Conservation (phyloP, 305 asterid genomes). For the Solanum aculeatissimum region DNA sequence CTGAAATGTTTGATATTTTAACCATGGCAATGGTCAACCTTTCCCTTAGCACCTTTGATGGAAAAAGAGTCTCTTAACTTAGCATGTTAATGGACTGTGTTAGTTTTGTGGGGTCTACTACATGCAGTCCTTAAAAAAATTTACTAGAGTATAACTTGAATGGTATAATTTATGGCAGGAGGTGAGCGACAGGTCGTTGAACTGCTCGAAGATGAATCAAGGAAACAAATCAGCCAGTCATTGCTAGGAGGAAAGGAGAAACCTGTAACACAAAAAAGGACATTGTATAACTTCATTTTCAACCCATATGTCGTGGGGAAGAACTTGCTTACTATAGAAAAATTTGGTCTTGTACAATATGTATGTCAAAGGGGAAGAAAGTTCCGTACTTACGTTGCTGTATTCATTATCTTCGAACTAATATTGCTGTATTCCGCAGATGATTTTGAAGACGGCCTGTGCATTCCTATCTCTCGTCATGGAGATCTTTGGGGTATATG, state of each 20-base stretch:
- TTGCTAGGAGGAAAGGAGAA: slow-evolving; percentile 42
- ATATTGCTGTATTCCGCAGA: slow-evolving; percentile 28
- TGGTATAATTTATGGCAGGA: slow-evolving; percentile 26
- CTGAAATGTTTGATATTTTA: background rate
- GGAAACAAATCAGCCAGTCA: slow-evolving; percentile 39
- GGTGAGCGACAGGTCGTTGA: slow-evolving; percentile 55
- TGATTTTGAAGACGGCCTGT: slow-evolving; percentile 84
- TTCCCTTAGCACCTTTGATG: background rate
- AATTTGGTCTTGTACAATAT: slow-evolving; percentile 88
- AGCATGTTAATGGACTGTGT: background rate
- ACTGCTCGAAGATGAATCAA: slow-evolving; percentile 62
- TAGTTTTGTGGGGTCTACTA: background rate
- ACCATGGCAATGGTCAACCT: background rate
- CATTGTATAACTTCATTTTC: slow-evolving; percentile 40
- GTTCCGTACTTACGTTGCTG: background rate
- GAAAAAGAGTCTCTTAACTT: background rate
- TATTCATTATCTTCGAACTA: background rate
- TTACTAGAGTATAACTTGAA: background rate
- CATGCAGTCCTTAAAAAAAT: background rate
- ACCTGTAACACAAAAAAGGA: slow-evolving; percentile 17
- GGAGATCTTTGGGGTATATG: slow-evolving; percentile 76
- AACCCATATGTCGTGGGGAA: slow-evolving; percentile 52
- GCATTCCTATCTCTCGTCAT: slow-evolving; percentile 66
- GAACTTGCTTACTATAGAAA: slow-evolving; percentile 57
- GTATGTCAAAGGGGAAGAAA: slow-evolving; percentile 21